Evolutionary conservation across 441 rosid genomes (phyloP).

Genomic region (Pelargonium australe): DNA sequence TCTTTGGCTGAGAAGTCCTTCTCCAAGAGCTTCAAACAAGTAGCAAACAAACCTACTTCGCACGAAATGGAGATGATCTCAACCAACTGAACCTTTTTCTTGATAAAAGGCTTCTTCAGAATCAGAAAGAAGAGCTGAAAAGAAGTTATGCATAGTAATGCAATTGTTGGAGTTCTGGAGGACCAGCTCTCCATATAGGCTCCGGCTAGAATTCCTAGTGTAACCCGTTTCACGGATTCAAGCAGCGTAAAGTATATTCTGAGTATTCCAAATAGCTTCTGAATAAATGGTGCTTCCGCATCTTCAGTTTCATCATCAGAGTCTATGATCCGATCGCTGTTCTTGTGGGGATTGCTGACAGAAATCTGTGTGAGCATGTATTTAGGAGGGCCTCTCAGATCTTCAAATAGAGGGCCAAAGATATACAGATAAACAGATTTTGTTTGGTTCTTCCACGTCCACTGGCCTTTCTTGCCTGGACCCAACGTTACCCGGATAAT

Average conservation of each 20-base stretch:
- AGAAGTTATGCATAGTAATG: conserved; percentile 54
- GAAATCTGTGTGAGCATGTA: conserved; percentile 78
- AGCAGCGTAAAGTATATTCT: conserved; percentile 78
- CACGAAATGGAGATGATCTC: conserved; percentile 60
- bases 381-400: no score
- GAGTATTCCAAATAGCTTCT: conserved; percentile 80
- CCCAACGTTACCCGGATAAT: conserved; percentile 72
- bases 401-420: conserved; percentile 80
- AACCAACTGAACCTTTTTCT: conserved; percentile 78
- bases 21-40: conserved; percentile 42
- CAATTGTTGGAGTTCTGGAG: conserved; percentile 39
- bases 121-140: conserved; percentile 84
- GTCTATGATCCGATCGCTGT: conserved; percentile 56
- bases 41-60: conserved; percentile 54
- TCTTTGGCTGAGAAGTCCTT: conserved; percentile 33
- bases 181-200: conserved; percentile 44
- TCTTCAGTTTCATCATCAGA: conserved; percentile 94
- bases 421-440: conserved; percentile 36
- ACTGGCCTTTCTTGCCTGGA: conserved; percentile 93
- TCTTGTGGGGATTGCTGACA: conserved; percentile 38
- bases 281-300: conserved; percentile 89
- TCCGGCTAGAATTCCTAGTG: conserved; percentile 66
- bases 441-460: conserved; percentile 72
- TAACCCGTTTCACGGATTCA: conserved; percentile 53
- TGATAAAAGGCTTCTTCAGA: conserved; percentile 87